Base-by-base conservation (phyloP, 164 flowering plant genomes). In the Santalum album region DNA sequence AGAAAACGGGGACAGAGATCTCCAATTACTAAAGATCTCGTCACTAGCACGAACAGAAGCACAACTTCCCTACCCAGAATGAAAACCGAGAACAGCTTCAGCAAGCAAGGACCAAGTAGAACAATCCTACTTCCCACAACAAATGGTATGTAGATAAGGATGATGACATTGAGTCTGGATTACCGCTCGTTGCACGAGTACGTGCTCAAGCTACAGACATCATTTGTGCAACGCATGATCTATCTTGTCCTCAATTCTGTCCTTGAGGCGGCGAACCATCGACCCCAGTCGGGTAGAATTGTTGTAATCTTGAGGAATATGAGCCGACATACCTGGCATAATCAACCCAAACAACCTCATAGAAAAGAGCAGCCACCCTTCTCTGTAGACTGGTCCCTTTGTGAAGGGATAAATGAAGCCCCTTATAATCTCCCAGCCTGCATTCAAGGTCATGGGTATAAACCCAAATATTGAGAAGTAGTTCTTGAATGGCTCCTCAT, bases 241-340 rank as follows among this genome's bases (percentile, higher is more conserved):
- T n/a, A 29, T 38, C 42, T 38, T 38, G 42, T 38, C 16, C 3
- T 38, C 42, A 9, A 38, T 1, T 3, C 20, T 36, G 17, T 4
- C 32, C 1, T 6, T 29, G 6, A 16, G 22, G 14, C 51, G 51
- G 6, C 38, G 2, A 15, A 42, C 36, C 1, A 56, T 0, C 3
- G 63, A 44, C 25, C 60, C 69, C 16, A 74, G 40, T 1, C 68
- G 58, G 1, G 70, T 65, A 5, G 69, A 19, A 26, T 70, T 71
- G 0, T 67, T 58, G 56, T 78, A 78, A 52, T 78, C 80, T 53
- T 56, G 75, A 7, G 66, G 59, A 21, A 47, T 19, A 59, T 78
- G 83, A 42, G 68, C 75, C 12, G 76, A 47, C 1, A 73, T 5
- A 0, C 78, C 80, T 0, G 76, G 65, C 19, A 70, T 0, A n/a